Evolutionary conservation across 2,329 filamentous ascomycete species (phyloP), one percentile per base, ranked within the genome.

Genomic region (Aciculosporium take): DNA sequence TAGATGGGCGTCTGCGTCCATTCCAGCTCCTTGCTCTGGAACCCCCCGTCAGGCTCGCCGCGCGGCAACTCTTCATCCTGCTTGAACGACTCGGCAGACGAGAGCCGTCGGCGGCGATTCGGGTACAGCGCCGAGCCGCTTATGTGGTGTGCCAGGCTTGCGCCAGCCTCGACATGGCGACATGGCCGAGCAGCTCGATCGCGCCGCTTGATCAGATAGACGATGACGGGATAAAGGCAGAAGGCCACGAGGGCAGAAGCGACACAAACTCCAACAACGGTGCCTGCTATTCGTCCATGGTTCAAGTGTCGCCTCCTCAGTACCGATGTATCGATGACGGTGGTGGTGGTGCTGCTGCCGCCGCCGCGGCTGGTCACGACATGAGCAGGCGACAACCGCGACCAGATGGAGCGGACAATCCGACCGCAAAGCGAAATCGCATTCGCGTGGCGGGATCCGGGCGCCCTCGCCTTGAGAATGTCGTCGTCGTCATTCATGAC

Each of bases 221-320:
- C 49, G 29, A 65, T 45, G 41, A 65, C 53, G 12, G 63, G 63
- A 40, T 65, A 65, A 30, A 63, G 54, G 40, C 63, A 65, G 28
- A 65, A 47, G 39, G 53, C 46, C 37, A 62, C 43, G 10, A 65
- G 53, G 12, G 48, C 51, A 34, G 55, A 47, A 32, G 51, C 60
- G 34, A 63, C 45, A 31, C 62, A 40, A 39, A 56, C 49, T 25
- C 63, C 63, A 33, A 65, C 51, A 21, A 58, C 55, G 39, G 61
- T 51, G 28, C 63, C 63, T 2, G 61, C 63, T 37, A 64, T 55
- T 37, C 55, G 56, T 31, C 61, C 61, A 46, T 59, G 48, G 40
- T 51, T 49, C 40, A 63, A 44, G 27, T 53, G 45, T 35, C 59
- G 56, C 45, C 51, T 57, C 45, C 51, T 57, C 25, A 45, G 42